Conservation (phyloP, 1,284 basidiomycete genomes). For the Moesziomyces globuligerus region DNA sequence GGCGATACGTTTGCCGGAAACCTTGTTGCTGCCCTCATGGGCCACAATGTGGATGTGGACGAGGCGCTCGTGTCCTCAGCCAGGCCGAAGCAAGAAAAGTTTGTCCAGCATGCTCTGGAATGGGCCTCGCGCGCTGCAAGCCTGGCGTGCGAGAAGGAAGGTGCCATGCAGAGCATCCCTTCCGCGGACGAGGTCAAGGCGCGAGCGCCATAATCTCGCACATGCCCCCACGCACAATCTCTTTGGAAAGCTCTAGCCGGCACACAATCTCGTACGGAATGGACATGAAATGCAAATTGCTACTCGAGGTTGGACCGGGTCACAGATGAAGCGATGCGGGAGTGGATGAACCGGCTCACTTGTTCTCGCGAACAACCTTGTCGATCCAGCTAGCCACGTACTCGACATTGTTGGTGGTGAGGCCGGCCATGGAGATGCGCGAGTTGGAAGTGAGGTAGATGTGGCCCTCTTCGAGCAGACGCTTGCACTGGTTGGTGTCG, state of each 20-base stretch:
- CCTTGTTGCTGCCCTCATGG: conserved; percentile 57
- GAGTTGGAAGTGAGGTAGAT: conserved; percentile 88
- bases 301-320: not conserved
- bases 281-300: conserved; percentile 16
- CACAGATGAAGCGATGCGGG: not conserved
- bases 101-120: conserved; percentile 34
- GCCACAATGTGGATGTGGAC: conserved; percentile 24
- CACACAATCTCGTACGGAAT: too few relatives aligned
- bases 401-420: conserved; percentile 79
- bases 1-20: conserved; percentile 66
- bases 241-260: not conserved
- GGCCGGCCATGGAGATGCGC: conserved; percentile 87
- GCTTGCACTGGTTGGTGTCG: conserved; percentile 73
- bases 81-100: conserved; percentile 9
- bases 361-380: conserved; percentile 58
- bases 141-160: conserved; percentile 62
- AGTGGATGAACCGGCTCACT: conserved; percentile 8
- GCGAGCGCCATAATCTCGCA: conserved; percentile 1
- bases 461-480: conserved; percentile 80
- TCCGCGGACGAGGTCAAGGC: conserved; percentile 46
- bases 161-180: conserved; percentile 65
- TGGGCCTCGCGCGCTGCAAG: conserved; percentile 56
- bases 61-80: conserved; percentile 14
- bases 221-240: not conserved
- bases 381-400: conserved; percentile 65